A percentile compares a stretch with the other conserved stretches of the same genome.
Evolutionary conservation across 1,284 basidiomycete genomes (phyloP).

Genomic region (Xerocomus minutiporus): DNA sequence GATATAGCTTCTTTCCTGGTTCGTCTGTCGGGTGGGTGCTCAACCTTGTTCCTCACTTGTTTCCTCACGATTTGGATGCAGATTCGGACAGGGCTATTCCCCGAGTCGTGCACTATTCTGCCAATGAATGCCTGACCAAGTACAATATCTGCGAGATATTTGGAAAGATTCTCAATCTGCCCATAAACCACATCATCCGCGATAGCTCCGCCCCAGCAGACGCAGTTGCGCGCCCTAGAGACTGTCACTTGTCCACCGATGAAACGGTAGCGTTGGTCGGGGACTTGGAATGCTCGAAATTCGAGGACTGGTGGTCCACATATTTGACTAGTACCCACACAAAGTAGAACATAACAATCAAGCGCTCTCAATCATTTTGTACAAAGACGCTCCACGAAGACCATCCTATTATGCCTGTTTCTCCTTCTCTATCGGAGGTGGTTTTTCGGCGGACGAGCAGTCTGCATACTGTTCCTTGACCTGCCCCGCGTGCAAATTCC

Average conservation of each 20-base stretch:
- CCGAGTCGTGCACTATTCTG: constrained; percentile 72
- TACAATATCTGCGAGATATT: constrained; percentile 80
- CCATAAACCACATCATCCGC: constrained; percentile 63
- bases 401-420: neutral
- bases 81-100: constrained; percentile 47
- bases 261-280: constrained; percentile 64
- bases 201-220: constrained; percentile 60
- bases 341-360: constrained; percentile 11
- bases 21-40: constrained; percentile 52
- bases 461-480: constrained; percentile 24
- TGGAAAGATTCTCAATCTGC: constrained; percentile 58
- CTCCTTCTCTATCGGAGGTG: constrained; percentile 10
- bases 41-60: neutral
- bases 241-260: constrained; percentile 65
- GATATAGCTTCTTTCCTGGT: constrained; percentile 75
- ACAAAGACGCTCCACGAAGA: constrained; percentile 2
- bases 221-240: constrained; percentile 63
- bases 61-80: constrained; percentile 13
- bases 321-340: constrained; percentile 26
- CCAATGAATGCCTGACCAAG: constrained; percentile 73
- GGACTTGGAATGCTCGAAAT: constrained; percentile 56
- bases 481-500: constrained; percentile 2
- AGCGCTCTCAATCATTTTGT: constrained; percentile 6
- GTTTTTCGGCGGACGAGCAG: constrained; percentile 12
- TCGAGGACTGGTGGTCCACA: constrained; percentile 72